Evolutionary conservation across 1,139 yeast species (phyloP).

Genomic region (Suhomyces kunorum): DNA sequence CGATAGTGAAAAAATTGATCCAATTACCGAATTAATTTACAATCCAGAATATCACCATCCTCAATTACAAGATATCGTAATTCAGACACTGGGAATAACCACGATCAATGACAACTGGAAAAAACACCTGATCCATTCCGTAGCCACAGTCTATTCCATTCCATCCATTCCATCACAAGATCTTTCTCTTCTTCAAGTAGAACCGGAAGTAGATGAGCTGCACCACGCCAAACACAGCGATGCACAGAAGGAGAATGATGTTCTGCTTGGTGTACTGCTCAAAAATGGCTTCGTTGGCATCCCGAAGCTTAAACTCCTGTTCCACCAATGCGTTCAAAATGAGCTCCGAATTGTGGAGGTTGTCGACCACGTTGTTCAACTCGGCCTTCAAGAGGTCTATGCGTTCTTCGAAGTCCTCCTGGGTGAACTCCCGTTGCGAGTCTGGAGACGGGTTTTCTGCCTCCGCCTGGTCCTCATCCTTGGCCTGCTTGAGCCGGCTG

Average conservation of each 20-base stretch:
- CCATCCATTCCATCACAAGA: too few species aligned
- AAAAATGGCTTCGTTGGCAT: slow-evolving; percentile 43
- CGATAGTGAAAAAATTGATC: too few species aligned
- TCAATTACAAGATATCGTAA: too few species aligned
- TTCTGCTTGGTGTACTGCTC: slow-evolving; percentile 34
- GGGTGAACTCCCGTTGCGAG: slow-evolving; percentile 25
- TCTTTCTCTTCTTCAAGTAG: slow-evolving; percentile 30
- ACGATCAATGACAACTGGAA: too few species aligned
- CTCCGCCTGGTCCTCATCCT: slow-evolving; percentile 8
- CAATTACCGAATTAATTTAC: too few species aligned
- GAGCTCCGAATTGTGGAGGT: slow-evolving; percentile 29
- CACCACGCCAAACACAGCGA: slow-evolving; percentile 31
- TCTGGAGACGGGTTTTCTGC: background rate
- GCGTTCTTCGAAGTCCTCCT: slow-evolving; percentile 36
- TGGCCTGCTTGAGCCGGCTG: slow-evolving; percentile 19
- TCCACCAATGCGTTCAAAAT: slow-evolving; percentile 33
- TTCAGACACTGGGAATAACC: too few species aligned
- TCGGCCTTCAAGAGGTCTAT: slow-evolving; percentile 33
- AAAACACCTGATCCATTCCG: too few species aligned
- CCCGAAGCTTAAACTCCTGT: slow-evolving; percentile 39
- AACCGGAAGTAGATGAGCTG: slow-evolving; percentile 34
- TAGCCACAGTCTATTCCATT: too few species aligned
- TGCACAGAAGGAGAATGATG: slow-evolving; percentile 29
- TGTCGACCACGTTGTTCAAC: slow-evolving; percentile 33
- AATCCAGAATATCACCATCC: too few species aligned